A percentile compares a stretch with the other conserved stretches of the same genome.
These are phyloP conservation scores for Pythium periplocum DNA, from an alignment of 352 stramenopile genomes.

Conservation along the genomic window DNA sequence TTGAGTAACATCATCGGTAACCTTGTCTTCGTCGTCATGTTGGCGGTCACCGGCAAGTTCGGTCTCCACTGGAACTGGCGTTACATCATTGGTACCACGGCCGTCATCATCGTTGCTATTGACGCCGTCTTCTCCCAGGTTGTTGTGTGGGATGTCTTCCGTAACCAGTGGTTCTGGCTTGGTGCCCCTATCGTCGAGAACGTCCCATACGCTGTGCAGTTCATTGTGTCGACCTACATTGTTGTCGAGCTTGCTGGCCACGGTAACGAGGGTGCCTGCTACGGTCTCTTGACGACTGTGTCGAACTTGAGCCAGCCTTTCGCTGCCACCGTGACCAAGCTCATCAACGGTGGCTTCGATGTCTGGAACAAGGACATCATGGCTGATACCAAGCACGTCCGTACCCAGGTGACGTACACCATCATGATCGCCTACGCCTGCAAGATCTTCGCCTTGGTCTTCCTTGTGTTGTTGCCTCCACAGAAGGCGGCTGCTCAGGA, in stretches of 20 bases:
- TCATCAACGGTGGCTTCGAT: constrained; percentile 20
- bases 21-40: constrained; percentile 14
- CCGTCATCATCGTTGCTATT: constrained; percentile 12
- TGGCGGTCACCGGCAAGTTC: constrained; percentile 22
- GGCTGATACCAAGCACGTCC: constrained; percentile 21
- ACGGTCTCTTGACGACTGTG: constrained; percentile 31
- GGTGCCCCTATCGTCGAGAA: constrained; percentile 24
- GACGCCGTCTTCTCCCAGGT: constrained; percentile 20
- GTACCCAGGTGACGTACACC: constrained; percentile 24
- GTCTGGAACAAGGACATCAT: constrained; percentile 23
- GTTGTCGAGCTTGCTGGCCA: constrained; percentile 25
- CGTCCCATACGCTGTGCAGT: constrained; percentile 18
- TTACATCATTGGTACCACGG: constrained; percentile 15
- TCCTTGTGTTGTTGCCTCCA: constrained; percentile 19
- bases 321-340: constrained; percentile 23
- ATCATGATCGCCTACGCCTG: constrained; percentile 22
- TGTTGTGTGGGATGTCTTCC: constrained; percentile 20
- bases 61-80: constrained; percentile 25
- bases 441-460: constrained; percentile 19
- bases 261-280: constrained; percentile 29
- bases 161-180: constrained; percentile 21
- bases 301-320: constrained; percentile 23
- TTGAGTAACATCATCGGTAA: constrained; percentile 13
- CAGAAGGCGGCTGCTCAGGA: constrained; percentile 23
- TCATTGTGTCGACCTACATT: constrained; percentile 28